These are phyloP conservation scores for Nothomitra cinnamomea DNA, from an alignment of 2,329 filamentous ascomycete species.

Conservation along the genomic window DNA sequence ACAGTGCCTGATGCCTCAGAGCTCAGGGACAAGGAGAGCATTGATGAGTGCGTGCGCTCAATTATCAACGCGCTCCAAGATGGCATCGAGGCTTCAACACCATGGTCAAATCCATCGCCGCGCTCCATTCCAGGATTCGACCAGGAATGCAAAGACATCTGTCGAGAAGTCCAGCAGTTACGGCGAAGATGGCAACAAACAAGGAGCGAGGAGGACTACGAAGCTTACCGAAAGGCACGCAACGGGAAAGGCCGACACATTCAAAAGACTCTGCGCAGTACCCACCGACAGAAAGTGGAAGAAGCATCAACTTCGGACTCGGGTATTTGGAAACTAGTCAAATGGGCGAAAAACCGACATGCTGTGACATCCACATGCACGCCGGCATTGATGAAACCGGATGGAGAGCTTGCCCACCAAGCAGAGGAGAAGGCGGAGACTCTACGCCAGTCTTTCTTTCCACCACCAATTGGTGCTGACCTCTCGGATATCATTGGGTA, in stretches of 20 bases:
- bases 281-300: conserved; percentile 14
- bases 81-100: conserved; percentile 14
- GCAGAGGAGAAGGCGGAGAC: conserved; percentile 7
- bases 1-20: conserved; percentile 2
- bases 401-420: conserved; percentile 2
- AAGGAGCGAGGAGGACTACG: conserved; percentile 6
- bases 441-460: conserved; percentile 12
- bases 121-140: conserved; percentile 14
- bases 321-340: conserved; percentile 14
- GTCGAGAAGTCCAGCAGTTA: background rate
- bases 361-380: conserved; percentile 7
- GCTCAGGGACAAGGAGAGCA: conserved; percentile 9
- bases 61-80: conserved; percentile 12
- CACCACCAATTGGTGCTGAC: conserved; percentile 8
- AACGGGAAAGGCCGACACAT: conserved; percentile 15
- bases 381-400: conserved; percentile 4
- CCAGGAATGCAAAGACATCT: conserved; percentile 11
- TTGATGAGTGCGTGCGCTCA: conserved; percentile 9
- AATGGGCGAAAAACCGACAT: conserved; percentile 15
- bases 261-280: conserved; percentile 9
- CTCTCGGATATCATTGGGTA: conserved; percentile 10
- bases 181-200: background rate
- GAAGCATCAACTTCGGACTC: conserved; percentile 11
- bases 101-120: conserved; percentile 12
- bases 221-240: conserved; percentile 10